Evolutionary conservation across 148 eudicot genomes (phyloP), one percentile per base, ranked within the genome.

Genomic region (Nepenthes mirabilis): DNA sequence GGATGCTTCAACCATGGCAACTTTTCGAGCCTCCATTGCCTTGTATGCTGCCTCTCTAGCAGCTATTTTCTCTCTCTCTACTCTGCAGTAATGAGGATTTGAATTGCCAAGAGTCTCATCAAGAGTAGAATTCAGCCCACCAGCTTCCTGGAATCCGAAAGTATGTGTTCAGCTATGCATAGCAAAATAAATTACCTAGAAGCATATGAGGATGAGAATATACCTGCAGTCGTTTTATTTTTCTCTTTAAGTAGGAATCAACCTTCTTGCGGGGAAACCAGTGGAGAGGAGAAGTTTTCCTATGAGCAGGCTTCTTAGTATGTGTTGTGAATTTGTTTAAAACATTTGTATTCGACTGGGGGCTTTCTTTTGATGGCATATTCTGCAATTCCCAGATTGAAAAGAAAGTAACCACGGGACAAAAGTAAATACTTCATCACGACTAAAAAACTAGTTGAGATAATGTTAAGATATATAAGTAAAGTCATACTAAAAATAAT

Each of bases 1-100:
- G 40, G 97, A 91, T 54, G 97, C 97, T 82, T 91, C 97, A 58
- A 87, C 90, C 97, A 91, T 80, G 36, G 95, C 95, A 70, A 93
- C 93, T 71, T 83, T 91, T 60, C 84, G 80, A 65, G 95, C 88
- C 70, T 87, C 84, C 79, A 83, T 80, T 11, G 90, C 97, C 76
- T 78, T 88, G 33, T 74, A 48, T 5, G 93, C 97, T 40, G 97
- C 97, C 66, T 83, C 84, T 68, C 75, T 87, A 10, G 84, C 83
- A 61, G 95, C 97, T 50, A 83, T 87, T 69, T 85, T 87, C 75
- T 91, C 97, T 66, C 81, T 77, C 47, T 83, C 64, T 9, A 91
- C 88, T 72, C 76, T 77, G 40, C 85, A 91, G 72, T 87, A 91
- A 72, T 91, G 97, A 61, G 91, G 97, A 69, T 91, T 87, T 36